Conservation (phyloP, 257 asterid species). For the Solanum microdontum region DNA sequence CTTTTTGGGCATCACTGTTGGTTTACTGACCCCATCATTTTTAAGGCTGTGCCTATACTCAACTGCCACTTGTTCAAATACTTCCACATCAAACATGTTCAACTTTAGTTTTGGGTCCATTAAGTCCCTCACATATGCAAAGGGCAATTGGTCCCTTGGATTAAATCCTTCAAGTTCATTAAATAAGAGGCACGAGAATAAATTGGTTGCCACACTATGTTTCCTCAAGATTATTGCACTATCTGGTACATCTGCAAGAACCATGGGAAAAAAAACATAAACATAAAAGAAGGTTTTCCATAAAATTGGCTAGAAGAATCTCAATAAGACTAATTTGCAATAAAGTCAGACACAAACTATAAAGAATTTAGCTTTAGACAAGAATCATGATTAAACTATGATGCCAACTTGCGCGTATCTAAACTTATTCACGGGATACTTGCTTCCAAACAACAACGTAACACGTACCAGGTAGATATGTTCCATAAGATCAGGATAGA, state of each 20-base stretch:
- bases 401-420: too few relatives aligned
- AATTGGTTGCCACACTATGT: constrained; percentile 43
- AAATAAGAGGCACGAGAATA: constrained; percentile 73
- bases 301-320: not conserved
- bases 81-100: constrained; percentile 89
- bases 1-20: constrained; percentile 21
- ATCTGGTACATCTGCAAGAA: constrained; percentile 77
- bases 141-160: constrained; percentile 81
- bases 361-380: not conserved
- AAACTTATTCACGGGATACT: too few relatives aligned
- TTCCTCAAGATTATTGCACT: constrained; percentile 68
- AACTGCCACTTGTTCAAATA: constrained; percentile 63
- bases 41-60: constrained; percentile 86
- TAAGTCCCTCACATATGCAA: constrained; percentile 80
- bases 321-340: not conserved
- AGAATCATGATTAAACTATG: not conserved
- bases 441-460: not conserved
- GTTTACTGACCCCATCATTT: constrained; percentile 15
- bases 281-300: not conserved
- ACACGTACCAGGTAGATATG: not conserved
- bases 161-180: constrained; percentile 85
- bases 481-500: not conserved
- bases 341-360: not conserved
- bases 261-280: not conserved
- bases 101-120: constrained; percentile 48